Evolutionary conservation across 2,329 filamentous ascomycete species (phyloP), one percentile per base, ranked within the genome.

Genomic region (Mycosphaerella arachidis): DNA sequence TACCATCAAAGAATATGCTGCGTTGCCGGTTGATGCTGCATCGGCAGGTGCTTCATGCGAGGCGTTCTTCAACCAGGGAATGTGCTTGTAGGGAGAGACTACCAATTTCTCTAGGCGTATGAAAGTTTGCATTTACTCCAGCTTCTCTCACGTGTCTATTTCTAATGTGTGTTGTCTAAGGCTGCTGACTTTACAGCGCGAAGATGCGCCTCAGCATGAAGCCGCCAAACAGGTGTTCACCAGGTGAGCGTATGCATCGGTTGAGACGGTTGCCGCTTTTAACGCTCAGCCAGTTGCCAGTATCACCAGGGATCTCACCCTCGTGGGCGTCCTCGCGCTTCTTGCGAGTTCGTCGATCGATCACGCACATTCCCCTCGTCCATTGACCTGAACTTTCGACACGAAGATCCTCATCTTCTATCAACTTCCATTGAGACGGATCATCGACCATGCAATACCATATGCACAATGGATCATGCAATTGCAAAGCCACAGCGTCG

Each of bases 371-470:
- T 1, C 94, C 69, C 58, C 91, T 82, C 50, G 92, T 96, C 94
- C 94, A 99, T 78, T 97, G 94, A 1, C 93, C 94, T 2, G 84
- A 79, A 0, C 92, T 95, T 77, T 99, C 94, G 45, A 99, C 81
- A 20, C 94, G 84, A 58, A 99, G 88, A 73, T 99, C 94, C 74
- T 96, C 89, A 0, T 70, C 71, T n/a, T 69, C 65, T 18, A 68
- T 70, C 55, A 78, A 71, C 27, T 71, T 63, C 77, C 77, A 79
- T 0, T 59, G 30, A 54, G 58, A 54, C 12, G 65, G 59, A 30
- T 68, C 62, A 4, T 57, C 55, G n/a, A 48, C 54, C 58, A 61
- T 72, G 56, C 69, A 72, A 56, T 76, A 75, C 69, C 72, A 74
- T 18, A 75, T 63, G 45, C 69, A 72, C 13, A 76, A 67, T 5